Conservation (phyloP, 805 yeast species). For the Suhomyces canberraensis region DNA sequence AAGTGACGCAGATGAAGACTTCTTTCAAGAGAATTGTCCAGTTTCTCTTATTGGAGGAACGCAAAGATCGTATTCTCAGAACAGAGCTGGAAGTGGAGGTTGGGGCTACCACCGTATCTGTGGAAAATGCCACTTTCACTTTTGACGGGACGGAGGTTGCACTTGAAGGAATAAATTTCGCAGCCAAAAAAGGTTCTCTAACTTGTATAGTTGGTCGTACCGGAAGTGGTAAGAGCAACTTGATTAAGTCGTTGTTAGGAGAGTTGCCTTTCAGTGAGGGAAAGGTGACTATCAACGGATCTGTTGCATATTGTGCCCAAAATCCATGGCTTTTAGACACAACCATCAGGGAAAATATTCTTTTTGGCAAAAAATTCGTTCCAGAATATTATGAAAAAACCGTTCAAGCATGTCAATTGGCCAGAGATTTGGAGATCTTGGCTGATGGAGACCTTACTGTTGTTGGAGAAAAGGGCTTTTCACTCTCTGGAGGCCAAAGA, state of each 20-base stretch:
- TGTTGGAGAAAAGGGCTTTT: slow-evolving; percentile 44
- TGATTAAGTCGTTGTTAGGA: slow-evolving; percentile 34
- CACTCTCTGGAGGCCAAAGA: slow-evolving; percentile 43
- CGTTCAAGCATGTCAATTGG: slow-evolving; percentile 36
- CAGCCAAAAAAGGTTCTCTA: slow-evolving; percentile 33
- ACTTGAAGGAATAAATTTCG: slow-evolving; percentile 27
- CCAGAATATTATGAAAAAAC: slow-evolving; percentile 30
- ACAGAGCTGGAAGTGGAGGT: no score
- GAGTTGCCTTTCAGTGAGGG: slow-evolving; percentile 18
- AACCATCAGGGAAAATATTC: slow-evolving; percentile 37
- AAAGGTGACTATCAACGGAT: slow-evolving; percentile 25
- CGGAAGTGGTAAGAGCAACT: slow-evolving; percentile 39
- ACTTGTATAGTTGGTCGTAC: slow-evolving; percentile 41
- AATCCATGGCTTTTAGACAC: slow-evolving; percentile 41
- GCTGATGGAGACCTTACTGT: slow-evolving; percentile 42
- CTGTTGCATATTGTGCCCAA: slow-evolving; percentile 40
- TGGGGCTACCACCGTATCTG: slow-evolving; percentile 10
- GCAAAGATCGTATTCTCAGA: no score
- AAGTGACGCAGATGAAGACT: slow-evolving; percentile 28
- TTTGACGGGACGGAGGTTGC: slow-evolving; percentile 25
- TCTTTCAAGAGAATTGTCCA: slow-evolving; percentile 32
- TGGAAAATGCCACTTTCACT: slow-evolving; percentile 3
- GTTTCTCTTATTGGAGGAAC: slow-evolving; percentile 29
- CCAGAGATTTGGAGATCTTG: slow-evolving; percentile 30
- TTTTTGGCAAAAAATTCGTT: slow-evolving; percentile 34